A percentile compares a stretch with the other conserved stretches of the same genome.
Conservation (phyloP, 2,329 filamentous ascomycete genomes). For the Pyrenochaeta sp. region DNA sequence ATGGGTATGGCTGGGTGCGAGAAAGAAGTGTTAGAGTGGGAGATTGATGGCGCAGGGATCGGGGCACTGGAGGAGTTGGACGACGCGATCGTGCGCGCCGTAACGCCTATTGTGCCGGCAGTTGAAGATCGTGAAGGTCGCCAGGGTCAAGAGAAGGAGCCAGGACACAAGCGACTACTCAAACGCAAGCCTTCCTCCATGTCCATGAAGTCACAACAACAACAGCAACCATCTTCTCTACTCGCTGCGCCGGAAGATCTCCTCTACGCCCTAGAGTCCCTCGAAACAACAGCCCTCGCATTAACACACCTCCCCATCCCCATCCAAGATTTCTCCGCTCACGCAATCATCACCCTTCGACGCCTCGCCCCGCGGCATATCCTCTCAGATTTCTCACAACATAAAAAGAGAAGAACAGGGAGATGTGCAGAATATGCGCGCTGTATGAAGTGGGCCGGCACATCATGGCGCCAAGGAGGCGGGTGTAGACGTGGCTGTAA, state of each 20-base stretch:
- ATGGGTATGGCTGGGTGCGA: constrained; percentile 36
- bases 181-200: constrained; percentile 31
- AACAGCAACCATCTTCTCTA: constrained; percentile 23
- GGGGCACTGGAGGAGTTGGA: constrained; percentile 43
- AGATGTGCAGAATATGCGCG: constrained; percentile 43
- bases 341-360: constrained; percentile 40
- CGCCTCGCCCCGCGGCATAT: constrained; percentile 36
- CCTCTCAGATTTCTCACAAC: constrained; percentile 30
- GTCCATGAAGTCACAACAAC: constrained; percentile 12
- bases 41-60: constrained; percentile 31
- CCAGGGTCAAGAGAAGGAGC: constrained; percentile 4
- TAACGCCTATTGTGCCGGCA: constrained; percentile 22
- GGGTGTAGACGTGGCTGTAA: constrained; percentile 43
- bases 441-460: constrained; percentile 46
- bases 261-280: constrained; percentile 43
- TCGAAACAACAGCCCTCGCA: constrained; percentile 43
- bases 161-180: constrained; percentile 20
- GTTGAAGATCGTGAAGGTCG: constrained; percentile 4
- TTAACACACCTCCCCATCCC: constrained; percentile 33
- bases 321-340: constrained; percentile 42
- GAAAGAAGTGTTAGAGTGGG: constrained; percentile 41
- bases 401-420: constrained; percentile 29
- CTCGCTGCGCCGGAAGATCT: constrained; percentile 30
- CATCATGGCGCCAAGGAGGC: constrained; percentile 39
- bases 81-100: constrained; percentile 32